These are phyloP conservation scores for Coemansia javaensis DNA, from an alignment of 192 early-diverging fungal species.

Conservation along the genomic window DNA sequence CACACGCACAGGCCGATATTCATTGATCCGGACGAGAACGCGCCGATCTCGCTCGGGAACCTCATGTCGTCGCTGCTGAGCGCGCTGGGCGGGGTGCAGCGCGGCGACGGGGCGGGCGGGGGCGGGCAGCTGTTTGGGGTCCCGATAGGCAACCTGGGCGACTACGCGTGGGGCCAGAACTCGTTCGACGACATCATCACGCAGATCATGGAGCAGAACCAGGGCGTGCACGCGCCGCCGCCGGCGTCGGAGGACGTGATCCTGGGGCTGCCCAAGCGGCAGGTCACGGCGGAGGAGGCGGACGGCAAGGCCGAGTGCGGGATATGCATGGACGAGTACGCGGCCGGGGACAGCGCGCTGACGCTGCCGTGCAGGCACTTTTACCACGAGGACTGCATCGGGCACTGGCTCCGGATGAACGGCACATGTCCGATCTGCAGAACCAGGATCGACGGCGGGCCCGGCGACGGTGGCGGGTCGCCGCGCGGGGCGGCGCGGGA, in stretches of 20 bases:
- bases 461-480: background rate
- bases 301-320: constrained; percentile 71
- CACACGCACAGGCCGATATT: constrained; percentile 30
- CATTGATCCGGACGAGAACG: constrained; percentile 43
- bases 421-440: constrained; percentile 90
- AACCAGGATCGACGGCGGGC: constrained; percentile 34
- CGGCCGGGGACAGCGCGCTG: constrained; percentile 58
- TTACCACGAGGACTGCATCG: constrained; percentile 86
- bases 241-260: constrained; percentile 77
- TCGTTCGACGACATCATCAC: constrained; percentile 87
- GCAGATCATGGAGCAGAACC: constrained; percentile 75
- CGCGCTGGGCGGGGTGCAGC: constrained; percentile 27
- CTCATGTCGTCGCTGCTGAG: constrained; percentile 44
- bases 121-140: constrained; percentile 32
- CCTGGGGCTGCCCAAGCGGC: constrained; percentile 54
- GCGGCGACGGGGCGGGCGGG: constrained; percentile 28
- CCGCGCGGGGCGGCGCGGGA: background rate
- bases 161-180: constrained; percentile 81
- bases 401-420: constrained; percentile 89
- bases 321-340: constrained; percentile 89
- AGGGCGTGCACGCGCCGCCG: constrained; percentile 56
- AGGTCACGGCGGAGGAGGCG: constrained; percentile 52
- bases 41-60: constrained; percentile 33
- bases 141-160: constrained; percentile 60
- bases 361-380: constrained; percentile 80